Conservation (phyloP, 495 filamentous ascomycete species). For the Baudoinia panamericana region DNA sequence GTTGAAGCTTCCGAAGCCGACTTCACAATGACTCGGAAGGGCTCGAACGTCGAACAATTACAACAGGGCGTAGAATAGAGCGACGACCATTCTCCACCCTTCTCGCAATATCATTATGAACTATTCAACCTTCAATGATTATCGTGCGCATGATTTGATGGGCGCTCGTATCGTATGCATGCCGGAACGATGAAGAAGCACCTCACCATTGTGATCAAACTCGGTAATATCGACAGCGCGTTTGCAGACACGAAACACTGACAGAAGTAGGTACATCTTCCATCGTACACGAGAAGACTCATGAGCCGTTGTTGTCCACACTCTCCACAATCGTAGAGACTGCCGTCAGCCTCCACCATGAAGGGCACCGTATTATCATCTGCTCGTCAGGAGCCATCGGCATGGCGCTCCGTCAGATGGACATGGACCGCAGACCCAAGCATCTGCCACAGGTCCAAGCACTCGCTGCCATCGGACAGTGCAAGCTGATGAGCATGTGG, state of each 20-base stretch:
- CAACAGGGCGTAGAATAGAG: too few species aligned
- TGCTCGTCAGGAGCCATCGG: slow-evolving; percentile 96
- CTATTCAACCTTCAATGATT: too few species aligned
- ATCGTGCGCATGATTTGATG: too few species aligned
- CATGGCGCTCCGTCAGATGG: slow-evolving; percentile 77
- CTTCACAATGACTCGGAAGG: too few species aligned
- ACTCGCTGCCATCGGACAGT: slow-evolving; percentile 91
- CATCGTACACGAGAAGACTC: slow-evolving; percentile 93
- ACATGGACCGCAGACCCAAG: slow-evolving; percentile 78
- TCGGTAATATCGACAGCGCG: slow-evolving; percentile 47
- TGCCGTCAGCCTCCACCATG: slow-evolving; percentile 64
- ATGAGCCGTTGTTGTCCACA: slow-evolving; percentile 87
- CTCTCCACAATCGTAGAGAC: slow-evolving; percentile 87
- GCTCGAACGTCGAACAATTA: too few species aligned
- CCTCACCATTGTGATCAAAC: slow-evolving; percentile 80
- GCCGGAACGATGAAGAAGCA: slow-evolving; percentile 40
- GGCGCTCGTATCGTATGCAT: slow-evolving; percentile 44
- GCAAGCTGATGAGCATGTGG: slow-evolving; percentile 89
- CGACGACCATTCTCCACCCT: too few species aligned
- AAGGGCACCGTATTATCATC: slow-evolving; percentile 88
- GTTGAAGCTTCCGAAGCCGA: too few species aligned
- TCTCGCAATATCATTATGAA: too few species aligned
- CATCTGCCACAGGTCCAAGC: slow-evolving; percentile 81
- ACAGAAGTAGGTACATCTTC: slow-evolving; percentile 70
- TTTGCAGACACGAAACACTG: too few species aligned